These are phyloP conservation scores for Moricandia arvensis DNA, from an alignment of 345 rosid genomes.

Conservation along the genomic window DNA sequence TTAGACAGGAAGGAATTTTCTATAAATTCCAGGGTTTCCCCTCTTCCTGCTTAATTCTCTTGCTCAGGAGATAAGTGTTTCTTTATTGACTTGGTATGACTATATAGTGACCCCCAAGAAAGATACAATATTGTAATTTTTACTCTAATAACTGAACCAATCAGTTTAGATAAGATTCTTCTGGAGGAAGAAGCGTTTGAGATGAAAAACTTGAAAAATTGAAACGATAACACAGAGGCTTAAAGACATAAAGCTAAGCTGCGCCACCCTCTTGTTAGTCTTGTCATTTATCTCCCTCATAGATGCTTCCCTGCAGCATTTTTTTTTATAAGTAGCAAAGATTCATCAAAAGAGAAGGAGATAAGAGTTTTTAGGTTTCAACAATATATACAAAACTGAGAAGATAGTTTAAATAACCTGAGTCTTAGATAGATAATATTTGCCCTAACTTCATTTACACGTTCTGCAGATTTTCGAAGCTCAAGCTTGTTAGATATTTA, in stretches of 20 bases:
- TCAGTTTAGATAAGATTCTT: constrained; percentile 41
- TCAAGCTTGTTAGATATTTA: too few relatives aligned
- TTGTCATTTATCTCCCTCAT: constrained; percentile 30
- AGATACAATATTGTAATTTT: neutral
- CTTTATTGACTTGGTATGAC: constrained; percentile 11
- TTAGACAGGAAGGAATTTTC: neutral
- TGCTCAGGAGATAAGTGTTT: neutral
- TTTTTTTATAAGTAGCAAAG: neutral
- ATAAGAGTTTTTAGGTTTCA: neutral
- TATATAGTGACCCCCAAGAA: neutral
- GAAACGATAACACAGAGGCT: constrained; percentile 23
- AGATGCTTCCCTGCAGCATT: constrained; percentile 31
- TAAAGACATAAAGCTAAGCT: constrained; percentile 15
- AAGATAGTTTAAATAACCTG: constrained; percentile 12
- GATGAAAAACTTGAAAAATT: constrained; percentile 31
- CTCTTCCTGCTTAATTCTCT: neutral
- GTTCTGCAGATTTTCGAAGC: constrained; percentile 13
- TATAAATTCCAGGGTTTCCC: neutral
- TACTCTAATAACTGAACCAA: too few relatives aligned
- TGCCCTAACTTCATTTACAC: neutral
- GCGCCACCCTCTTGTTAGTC: constrained; percentile 28
- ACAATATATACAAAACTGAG: neutral
- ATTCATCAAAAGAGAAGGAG: neutral
- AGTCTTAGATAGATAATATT: constrained; percentile 18
- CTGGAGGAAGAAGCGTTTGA: constrained; percentile 36